Base-by-base conservation (phyloP, 164 flowering plant genomes). In the Tetracentron sinense region DNA sequence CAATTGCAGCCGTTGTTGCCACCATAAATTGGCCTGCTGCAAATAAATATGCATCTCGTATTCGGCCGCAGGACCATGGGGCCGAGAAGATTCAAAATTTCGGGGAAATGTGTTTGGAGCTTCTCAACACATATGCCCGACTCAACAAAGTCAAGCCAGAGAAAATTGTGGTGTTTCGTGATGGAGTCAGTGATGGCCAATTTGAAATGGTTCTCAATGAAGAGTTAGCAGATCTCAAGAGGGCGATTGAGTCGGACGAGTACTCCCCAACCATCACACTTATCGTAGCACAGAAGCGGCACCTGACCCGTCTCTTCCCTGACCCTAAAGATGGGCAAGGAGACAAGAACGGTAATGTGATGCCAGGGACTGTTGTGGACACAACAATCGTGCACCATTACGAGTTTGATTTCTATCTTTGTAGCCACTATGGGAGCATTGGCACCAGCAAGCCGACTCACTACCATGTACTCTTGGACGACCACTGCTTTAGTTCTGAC, bases 401-500 rank as follows among this genome's bases (percentile, higher is more conserved):
- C 23, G 90, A 89, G 68, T 87, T 78, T 59, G 91, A 91, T 62
- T 91, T 91, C 75, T 91, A 82, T 60, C 83, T 87, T 7, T 83
- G 86, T 61, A 87, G 96, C 63, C 92, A 89, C 58, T 68, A 78
- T 66, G 96, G 97, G 12, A 64, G 65, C 28, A 16, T 87, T 19
- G 97, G 96, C 27, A 91, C 97, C 7, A 88, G 97, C 83, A 88
- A 83, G 76, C 80, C 97, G 23, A 84, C 92, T 6, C 94, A 87
- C 61, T 92, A 89, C 66, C 72, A 81, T 65, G 90, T 82, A 6
- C 70, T 92, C 3, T 82, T 71, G 75, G 94, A 92, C 64, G 96
- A 89, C 63, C 79, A 85, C 54, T 29, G 49, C 1, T 87, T 89
- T 49, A 58, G 76, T 27, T 85, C 97, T 10, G 88, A 87, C 33